These are phyloP conservation scores for Cornus controversa DNA, from an alignment of 148 eudicot species.

Conservation along the genomic window DNA sequence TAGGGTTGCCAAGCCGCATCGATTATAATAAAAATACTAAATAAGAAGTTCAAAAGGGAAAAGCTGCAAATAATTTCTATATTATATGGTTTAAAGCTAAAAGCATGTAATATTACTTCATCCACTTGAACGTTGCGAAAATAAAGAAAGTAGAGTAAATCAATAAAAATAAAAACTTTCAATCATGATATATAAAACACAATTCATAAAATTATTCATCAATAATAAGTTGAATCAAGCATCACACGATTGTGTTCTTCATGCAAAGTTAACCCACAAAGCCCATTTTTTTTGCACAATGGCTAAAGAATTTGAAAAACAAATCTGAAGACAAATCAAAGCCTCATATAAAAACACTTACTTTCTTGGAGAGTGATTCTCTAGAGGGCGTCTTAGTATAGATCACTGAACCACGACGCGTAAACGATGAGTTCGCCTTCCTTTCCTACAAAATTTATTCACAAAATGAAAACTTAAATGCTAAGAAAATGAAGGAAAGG, in stretches of 20 bases:
- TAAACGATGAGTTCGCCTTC: conserved; percentile 57
- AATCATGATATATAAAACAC: background rate
- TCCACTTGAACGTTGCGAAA: background rate
- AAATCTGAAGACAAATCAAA: background rate
- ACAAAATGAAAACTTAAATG: background rate
- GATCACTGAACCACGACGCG: conserved; percentile 70
- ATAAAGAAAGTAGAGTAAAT: no score
- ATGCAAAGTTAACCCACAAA: no score
- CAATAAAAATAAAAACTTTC: background rate
- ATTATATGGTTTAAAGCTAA: background rate
- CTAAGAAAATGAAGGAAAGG: background rate
- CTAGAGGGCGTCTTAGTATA: conserved; percentile 80
- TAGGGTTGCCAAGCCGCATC: background rate
- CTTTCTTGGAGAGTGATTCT: conserved; percentile 72
- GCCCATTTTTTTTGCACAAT: background rate
- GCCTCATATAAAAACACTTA: conserved; percentile 15
- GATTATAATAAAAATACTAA: background rate
- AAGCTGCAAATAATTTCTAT: background rate
- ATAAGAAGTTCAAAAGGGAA: background rate
- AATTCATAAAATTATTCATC: background rate
- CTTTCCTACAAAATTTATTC: conserved; percentile 46
- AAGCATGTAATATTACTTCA: background rate
- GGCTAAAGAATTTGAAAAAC: background rate
- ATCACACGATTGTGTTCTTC: background rate
- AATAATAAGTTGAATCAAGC: background rate